Conservation (phyloP, 768 basidiomycete genomes). For the Inosperma sp. region DNA sequence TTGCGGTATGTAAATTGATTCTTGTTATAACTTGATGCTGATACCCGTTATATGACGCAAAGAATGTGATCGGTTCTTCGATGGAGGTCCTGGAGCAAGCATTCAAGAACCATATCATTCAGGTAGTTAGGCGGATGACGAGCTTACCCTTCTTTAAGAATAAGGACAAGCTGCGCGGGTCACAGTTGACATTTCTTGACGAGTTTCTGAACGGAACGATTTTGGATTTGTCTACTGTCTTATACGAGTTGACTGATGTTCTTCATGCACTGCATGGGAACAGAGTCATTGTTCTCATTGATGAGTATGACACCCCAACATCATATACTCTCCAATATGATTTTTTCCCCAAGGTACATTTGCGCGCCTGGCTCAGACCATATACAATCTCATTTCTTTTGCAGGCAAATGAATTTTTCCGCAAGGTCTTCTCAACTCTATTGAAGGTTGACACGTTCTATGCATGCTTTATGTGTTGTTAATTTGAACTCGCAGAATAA, state of each 20-base stretch:
- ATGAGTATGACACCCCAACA: not conserved
- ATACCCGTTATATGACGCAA: not conserved
- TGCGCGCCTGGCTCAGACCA: not conserved
- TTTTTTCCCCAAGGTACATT: not conserved
- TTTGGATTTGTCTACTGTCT: not conserved
- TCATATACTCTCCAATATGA: not conserved
- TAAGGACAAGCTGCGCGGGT: not conserved
- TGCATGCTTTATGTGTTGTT: not conserved
- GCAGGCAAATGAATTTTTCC: not conserved
- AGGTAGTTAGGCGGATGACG: not conserved
- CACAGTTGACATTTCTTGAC: not conserved
- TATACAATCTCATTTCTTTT: conserved; percentile 1
- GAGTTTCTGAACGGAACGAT: not conserved
- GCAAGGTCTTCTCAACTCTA: not conserved
- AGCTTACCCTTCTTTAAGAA: not conserved
- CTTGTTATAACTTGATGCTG: too few relatives aligned
- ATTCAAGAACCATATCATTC: not conserved
- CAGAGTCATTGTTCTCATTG: not conserved
- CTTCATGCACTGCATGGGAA: not conserved
- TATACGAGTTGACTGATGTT: not conserved
- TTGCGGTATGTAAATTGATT: not conserved
- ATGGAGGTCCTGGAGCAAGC: not conserved
- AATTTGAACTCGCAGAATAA: conserved; percentile 1
- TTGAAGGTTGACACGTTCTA: conserved; percentile 1
- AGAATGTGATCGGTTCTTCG: not conserved